Conservation (phyloP, 2,329 filamentous ascomycete species). For the Botrytis porri region DNA sequence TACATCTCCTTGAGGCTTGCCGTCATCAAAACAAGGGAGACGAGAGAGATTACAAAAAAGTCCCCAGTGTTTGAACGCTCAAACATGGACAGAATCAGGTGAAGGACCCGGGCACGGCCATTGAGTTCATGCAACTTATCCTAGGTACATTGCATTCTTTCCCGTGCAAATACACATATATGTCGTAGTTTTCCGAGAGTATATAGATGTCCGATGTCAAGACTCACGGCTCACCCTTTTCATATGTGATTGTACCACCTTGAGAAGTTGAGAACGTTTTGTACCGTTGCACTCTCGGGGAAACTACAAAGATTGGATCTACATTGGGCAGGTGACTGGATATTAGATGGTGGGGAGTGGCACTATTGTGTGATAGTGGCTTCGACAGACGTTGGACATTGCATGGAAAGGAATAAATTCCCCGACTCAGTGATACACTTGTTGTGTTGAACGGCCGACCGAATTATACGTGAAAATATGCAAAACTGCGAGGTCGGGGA, state of each 20-base stretch:
- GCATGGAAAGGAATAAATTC: slow-evolving; percentile 12
- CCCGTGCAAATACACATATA: neutral
- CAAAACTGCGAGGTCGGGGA: slow-evolving; percentile 4
- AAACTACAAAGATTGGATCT: neutral
- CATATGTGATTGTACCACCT: neutral
- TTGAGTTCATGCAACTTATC: slow-evolving; percentile 19
- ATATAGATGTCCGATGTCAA: neutral
- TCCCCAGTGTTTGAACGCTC: neutral
- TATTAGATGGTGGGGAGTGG: neutral
- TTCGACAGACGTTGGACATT: slow-evolving; percentile 10
- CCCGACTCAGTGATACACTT: slow-evolving; percentile 11
- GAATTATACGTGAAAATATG: slow-evolving; percentile 2
- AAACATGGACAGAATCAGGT: slow-evolving; percentile 6
- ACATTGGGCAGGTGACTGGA: slow-evolving; percentile 2
- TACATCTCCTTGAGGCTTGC: neutral
- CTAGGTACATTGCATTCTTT: slow-evolving; percentile 5
- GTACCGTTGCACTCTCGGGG: neutral
- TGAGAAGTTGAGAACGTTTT: neutral
- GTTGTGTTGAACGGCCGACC: slow-evolving; percentile 1
- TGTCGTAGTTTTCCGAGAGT: neutral
- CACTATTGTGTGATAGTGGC: slow-evolving; percentile 12
- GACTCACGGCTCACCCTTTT: neutral
- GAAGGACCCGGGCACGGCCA: slow-evolving; percentile 14
- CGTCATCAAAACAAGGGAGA: slow-evolving; percentile 6
- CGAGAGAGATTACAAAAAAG: neutral